Evolutionary conservation across 257 asterid species (phyloP).

Genomic region (Solanum chaucha): DNA sequence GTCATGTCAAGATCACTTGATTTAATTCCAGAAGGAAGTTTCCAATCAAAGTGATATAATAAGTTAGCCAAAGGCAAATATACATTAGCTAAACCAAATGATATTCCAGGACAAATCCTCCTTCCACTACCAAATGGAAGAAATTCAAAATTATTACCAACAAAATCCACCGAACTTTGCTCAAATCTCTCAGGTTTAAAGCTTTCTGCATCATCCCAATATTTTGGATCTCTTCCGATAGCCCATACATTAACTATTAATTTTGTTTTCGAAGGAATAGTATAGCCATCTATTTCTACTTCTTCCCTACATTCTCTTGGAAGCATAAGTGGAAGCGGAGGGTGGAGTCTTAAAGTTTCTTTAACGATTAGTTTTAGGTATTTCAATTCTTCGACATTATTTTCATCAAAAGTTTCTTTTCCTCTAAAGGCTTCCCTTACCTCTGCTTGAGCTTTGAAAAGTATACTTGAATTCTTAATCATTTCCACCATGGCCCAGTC

Average conservation of each 20-base stretch:
- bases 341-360: conserved; percentile 9
- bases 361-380: conserved; percentile 1
- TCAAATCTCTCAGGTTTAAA: background rate
- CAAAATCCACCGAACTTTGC: background rate
- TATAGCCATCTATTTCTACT: background rate
- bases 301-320: conserved; percentile 3
- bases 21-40: background rate
- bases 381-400: background rate
- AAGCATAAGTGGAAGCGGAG: background rate
- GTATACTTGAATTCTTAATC: background rate
- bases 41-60: conserved; percentile 6
- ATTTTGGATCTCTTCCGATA: background rate
- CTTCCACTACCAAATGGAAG: conserved; percentile 9
- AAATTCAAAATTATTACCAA: background rate
- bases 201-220: background rate
- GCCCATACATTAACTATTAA: conserved; percentile 4
- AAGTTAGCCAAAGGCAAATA: background rate
- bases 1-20: background rate
- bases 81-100: background rate
- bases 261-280: background rate
- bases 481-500: conserved; percentile 7
- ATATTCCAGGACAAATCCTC: conserved; percentile 5
- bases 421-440: background rate
- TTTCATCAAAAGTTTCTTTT: background rate
- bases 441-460: conserved; percentile 4